Base-by-base conservation (phyloP, 2,329 filamentous ascomycete genomes). In the Ophiosphaerella narmari region DNA sequence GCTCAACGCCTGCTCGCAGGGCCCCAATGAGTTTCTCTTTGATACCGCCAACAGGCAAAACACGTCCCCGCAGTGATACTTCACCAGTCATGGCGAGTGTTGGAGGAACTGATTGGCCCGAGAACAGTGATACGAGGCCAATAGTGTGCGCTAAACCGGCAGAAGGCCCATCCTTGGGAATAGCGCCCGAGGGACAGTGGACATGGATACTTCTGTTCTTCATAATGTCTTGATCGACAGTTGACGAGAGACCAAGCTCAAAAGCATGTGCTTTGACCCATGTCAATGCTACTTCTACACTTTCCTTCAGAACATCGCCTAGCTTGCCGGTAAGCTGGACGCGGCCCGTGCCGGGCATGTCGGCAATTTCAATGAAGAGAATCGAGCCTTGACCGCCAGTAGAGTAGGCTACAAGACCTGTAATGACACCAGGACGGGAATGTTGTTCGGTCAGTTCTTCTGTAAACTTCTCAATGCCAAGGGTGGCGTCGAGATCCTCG, bases 1-100 rank as follows among this genome's bases (percentile, higher is more conserved):
- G 93, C 81, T 96, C 96, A 54, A 99, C 93, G 24, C 94, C 94
- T 2, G 94, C 94, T 47, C 93, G 84, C 68, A 95, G 80, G 7
- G 94, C 94, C 18, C 94, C 94, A 68, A 99, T 97, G 45, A 97
- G 81, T 75, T 99, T 99, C 83, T 99, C 93, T 77, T 97, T 97
- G 77, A 99, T 97, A 14, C 94, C 94, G 45, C 94, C 94, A 32
- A 99, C 94, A 23, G 93, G 91, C 75, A 94, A 90, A 48, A 99
- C 89, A 58, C 91, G 86, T 18, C 94, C 94, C 36, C 94, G 85
- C 23, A 99, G 84, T 48, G 89, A 91, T 54, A 88, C 77, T 66
- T 88, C 86, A 7, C 86, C 86, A 0, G 94, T 99, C 94, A 99
- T 99, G 37, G 94, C 94, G 74, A 99, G 86, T 3, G 89, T 91